phyloP scores from a whole-genome alignment of 1,139 yeast genomes.

The Kodamaea sp. region DNA sequence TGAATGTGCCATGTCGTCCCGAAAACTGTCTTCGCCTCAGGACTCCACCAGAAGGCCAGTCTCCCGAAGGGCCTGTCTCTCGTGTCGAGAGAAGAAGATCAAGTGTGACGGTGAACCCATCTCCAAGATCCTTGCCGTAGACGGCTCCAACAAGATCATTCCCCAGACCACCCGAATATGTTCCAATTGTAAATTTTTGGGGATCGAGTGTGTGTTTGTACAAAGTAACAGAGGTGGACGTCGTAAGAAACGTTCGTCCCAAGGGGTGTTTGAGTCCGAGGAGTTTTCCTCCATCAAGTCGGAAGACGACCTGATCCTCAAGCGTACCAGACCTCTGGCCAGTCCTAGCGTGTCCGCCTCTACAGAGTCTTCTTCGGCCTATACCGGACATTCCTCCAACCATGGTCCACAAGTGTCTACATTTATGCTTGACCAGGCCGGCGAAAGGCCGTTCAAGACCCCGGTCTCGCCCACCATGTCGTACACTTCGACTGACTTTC shows the following conservation, averaged over 20 bases:
- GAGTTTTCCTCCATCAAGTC: neutral
- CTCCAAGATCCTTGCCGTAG: slow-evolving; percentile 19
- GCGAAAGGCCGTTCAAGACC: slow-evolving; percentile 1
- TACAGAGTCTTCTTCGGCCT: neutral
- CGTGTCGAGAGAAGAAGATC: slow-evolving; percentile 63
- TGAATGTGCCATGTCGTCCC: neutral
- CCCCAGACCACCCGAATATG: slow-evolving; percentile 32
- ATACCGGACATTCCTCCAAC: neutral
- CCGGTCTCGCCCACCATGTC: slow-evolving; percentile 13
- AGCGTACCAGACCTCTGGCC: neutral
- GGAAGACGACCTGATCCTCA: slow-evolving; percentile 1
- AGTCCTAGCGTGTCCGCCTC: neutral
- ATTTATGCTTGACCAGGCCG: neutral
- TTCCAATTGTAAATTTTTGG: slow-evolving; percentile 52
- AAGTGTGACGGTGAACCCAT: slow-evolving; percentile 63
- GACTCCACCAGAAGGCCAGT: slow-evolving; percentile 30
- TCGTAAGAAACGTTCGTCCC: slow-evolving; percentile 33
- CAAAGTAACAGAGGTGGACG: slow-evolving; percentile 62
- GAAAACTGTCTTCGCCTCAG: neutral
- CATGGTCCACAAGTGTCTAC: neutral
- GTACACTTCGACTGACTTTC: slow-evolving; percentile 8
- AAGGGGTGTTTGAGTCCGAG: neutral
- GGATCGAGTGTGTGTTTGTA: slow-evolving; percentile 57
- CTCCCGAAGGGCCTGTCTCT: slow-evolving; percentile 60
- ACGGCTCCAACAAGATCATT: slow-evolving; percentile 16